Base-by-base conservation (phyloP, 805 yeast species). In the Metschnikowia noctiluminum region DNA sequence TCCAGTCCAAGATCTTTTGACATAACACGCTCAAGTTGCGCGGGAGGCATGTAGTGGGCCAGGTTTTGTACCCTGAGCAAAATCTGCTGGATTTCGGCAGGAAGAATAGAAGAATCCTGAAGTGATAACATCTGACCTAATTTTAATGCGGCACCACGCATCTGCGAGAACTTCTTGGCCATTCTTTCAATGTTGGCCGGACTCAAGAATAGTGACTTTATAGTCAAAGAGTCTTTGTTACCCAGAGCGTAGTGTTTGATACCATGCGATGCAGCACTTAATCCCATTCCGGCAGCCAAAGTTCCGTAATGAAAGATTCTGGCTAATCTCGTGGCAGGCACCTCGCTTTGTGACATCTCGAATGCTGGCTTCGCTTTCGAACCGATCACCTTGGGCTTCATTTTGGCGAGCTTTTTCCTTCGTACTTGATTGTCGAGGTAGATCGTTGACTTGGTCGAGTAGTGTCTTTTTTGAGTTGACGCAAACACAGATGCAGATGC, bases 121-220 rank as follows among this genome's bases (percentile, higher is more conserved):
- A 94, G 92, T 2, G 97, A 89, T 66, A 94, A 71, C 86, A 94
- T 81, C 69, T 94, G 99, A n/a, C 99, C 99, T 48, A 94, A 79
- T 62, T 94, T 94, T 62, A 94, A 74, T 2, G 99, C 99, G 2
- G 98, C 99, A n/a, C 99, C 99, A 62, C 99, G 79, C 99, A 94
- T 94, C 62, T 88, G 83, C 44, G 94, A 81, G 58, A 94, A 82
- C 64, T 89, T 90, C 58, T 81, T 82, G 11, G 96, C 96, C 73
- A 94, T 81, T 45, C 95, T 68, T 59, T 92, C 96, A 38, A 94
- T 83, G 65, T 92, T 94, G 14, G 80, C 78, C 7, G 96, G 91
- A 3, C 88, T 84, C 58, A 94, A 73, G 1, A 95, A 72, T 39
- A 89, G 63, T 1, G 79, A 73, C 52, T 79, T 79, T 64, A 84